A percentile compares a stretch with the other conserved stretches of the same genome.
Evolutionary conservation across 1,139 yeast genomes (phyloP).

Genomic region (Geotrichum aggregatum): DNA sequence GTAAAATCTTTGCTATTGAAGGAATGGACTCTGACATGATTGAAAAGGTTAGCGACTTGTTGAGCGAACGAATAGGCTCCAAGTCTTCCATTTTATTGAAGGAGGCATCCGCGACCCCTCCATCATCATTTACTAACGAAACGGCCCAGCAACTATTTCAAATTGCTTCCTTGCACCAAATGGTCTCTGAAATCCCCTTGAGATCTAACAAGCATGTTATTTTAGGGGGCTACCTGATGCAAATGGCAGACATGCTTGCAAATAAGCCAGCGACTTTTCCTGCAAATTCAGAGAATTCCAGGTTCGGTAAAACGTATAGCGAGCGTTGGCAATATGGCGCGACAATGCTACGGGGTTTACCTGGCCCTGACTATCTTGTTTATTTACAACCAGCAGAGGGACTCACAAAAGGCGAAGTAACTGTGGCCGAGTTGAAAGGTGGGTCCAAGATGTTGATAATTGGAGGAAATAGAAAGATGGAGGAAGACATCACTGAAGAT

Average conservation of each 20-base stretch:
- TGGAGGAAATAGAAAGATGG: constrained; percentile 27
- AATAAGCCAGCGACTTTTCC: no score
- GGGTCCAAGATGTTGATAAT: constrained; percentile 30
- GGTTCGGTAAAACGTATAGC: background rate
- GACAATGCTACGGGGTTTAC: constrained; percentile 30
- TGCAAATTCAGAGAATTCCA: background rate
- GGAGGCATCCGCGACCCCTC: background rate
- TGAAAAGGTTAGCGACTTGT: constrained; percentile 21
- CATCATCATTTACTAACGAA: constrained; percentile 1
- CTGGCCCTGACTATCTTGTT: constrained; percentile 32
- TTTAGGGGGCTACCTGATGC: constrained; percentile 32
- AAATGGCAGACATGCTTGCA: constrained; percentile 31
- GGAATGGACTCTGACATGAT: constrained; percentile 29
- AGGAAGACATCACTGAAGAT: constrained; percentile 28
- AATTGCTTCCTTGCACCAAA: constrained; percentile 32
- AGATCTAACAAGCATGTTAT: constrained; percentile 23
- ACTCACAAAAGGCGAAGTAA: constrained; percentile 24
- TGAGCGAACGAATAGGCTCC: constrained; percentile 18
- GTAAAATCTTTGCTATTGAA: constrained; percentile 30
- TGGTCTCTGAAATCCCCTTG: constrained; percentile 25
- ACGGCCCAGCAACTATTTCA: constrained; percentile 31
- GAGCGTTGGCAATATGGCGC: constrained; percentile 14
- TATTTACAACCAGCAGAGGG: constrained; percentile 27
- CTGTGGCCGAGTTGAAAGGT: constrained; percentile 28
- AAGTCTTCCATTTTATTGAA: constrained; percentile 25